Conservation (phyloP, 225 moss, liverwort and hornwort genomes). For the Marchantia polymorpha region DNA sequence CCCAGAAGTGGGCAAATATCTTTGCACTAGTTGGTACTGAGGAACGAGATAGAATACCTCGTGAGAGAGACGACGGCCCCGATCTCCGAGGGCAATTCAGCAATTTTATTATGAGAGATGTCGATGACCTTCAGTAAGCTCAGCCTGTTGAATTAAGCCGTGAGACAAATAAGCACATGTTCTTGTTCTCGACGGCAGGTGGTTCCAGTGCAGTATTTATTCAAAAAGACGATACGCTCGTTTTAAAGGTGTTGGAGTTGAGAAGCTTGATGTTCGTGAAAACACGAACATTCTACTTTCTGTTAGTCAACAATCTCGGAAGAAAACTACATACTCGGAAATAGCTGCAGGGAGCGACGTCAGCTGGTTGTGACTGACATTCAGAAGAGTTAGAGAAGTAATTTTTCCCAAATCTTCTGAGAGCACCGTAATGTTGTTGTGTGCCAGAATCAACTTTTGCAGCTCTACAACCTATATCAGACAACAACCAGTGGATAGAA, state of each 20-base stretch:
- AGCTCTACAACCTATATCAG: conserved; percentile 72
- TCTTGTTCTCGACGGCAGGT: no score
- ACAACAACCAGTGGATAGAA: background rate
- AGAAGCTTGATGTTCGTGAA: background rate
- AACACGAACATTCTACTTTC: background rate
- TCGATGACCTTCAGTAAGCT: conserved; percentile 69
- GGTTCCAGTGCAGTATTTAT: no score
- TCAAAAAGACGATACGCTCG: no score
- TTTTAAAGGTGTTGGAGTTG: background rate
- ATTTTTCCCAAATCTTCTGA: conserved; percentile 77
- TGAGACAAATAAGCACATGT: background rate
- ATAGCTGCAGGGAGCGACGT: conserved; percentile 69
- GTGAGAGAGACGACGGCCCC: conserved; percentile 55
- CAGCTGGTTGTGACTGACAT: conserved; percentile 82
- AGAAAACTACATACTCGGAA: conserved; percentile 56
- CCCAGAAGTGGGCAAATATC: background rate
- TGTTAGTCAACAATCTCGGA: background rate
- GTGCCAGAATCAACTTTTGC: conserved; percentile 81
- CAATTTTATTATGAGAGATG: conserved; percentile 73
- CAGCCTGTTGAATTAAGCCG: conserved; percentile 41
- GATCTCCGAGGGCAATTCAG: conserved; percentile 70
- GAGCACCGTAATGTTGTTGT: conserved; percentile 70
- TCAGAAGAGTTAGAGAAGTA: conserved; percentile 70
- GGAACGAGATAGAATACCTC: conserved; percentile 40
- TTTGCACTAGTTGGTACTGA: background rate